A percentile compares a stretch with the other conserved stretches of the same genome.
Conservation (phyloP, 1,284 basidiomycete species). For the Singerocomus rubriflavus region DNA sequence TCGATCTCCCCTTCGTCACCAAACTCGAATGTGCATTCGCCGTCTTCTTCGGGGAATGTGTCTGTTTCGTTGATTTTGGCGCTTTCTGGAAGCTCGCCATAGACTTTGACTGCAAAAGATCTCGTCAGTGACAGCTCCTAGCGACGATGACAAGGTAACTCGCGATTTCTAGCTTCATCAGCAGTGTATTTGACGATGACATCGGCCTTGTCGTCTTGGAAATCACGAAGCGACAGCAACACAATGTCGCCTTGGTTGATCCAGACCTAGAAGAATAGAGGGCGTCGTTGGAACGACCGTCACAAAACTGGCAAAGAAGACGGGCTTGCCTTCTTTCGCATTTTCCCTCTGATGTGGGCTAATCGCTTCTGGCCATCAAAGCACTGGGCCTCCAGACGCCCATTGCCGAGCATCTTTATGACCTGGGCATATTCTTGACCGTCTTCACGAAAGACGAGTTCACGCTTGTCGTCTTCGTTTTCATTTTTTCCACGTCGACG, state of each 20-base stretch:
- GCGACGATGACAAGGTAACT: slow-evolving; percentile 14
- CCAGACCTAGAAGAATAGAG: slow-evolving; percentile 78
- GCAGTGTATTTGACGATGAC: slow-evolving; percentile 99
- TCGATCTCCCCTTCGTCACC: slow-evolving; percentile 83
- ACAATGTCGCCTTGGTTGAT: slow-evolving; percentile 99
- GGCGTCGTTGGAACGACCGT: slow-evolving; percentile 1
- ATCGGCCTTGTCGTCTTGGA: slow-evolving; percentile 99
- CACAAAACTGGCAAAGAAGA: not conserved
- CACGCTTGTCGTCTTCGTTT: slow-evolving; percentile 97
- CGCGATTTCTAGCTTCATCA: slow-evolving; percentile 86
- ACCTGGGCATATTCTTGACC: slow-evolving; percentile 99
- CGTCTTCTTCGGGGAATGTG: slow-evolving; percentile 87
- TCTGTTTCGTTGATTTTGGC: slow-evolving; percentile 99
- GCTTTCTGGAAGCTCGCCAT: slow-evolving; percentile 96
- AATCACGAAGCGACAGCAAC: slow-evolving; percentile 93
- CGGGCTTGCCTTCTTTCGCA: slow-evolving; percentile 92
- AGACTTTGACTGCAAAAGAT: slow-evolving; percentile 75
- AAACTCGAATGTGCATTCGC: slow-evolving; percentile 86
- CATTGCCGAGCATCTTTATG: slow-evolving; percentile 98
- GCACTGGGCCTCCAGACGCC: slow-evolving; percentile 93
- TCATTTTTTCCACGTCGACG: slow-evolving; percentile 99
- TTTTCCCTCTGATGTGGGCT: slow-evolving; percentile 98
- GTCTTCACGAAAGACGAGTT: slow-evolving; percentile 98
- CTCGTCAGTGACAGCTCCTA: slow-evolving; percentile 1
- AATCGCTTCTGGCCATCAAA: slow-evolving; percentile 98